Base-by-base conservation (phyloP, 805 yeast genomes). In the Hanseniaspora clermontiae region DNA sequence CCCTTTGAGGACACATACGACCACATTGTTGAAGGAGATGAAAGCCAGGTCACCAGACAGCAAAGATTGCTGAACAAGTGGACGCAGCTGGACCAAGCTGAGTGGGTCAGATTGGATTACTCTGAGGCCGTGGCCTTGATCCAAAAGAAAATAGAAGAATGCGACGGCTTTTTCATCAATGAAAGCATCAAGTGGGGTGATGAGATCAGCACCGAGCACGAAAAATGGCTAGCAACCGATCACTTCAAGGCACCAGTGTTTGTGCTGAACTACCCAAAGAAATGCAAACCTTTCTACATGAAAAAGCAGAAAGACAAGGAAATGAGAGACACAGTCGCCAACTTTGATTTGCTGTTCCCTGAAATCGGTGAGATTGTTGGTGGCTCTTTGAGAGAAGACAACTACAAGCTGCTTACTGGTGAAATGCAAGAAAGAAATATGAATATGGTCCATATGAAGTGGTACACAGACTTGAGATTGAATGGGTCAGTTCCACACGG, bases 331-430 rank as follows among this genome's bases (percentile, higher is more conserved):
- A 88, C 96, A 0, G 97, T 87, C 2, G 95, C 86, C 0, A 90
- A 97, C 64, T 93, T 81, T 65, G 99, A 93, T 65, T 74, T 93
- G 49, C 70, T 93, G 5, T 78, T 91, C 19, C 98, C 99, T 0
- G 91, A 83, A 19, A 77, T 93, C 57, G 99, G 97, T 27, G 99
- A 93, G 67, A 72, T 93, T 15, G 82, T 87, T 8, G 99, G 99
- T 2, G 99, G 99, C 0, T 88, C 96, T 0, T 62, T 93, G 59
- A 85, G 99, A 68, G 96, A 91, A 63, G 87, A 86, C 63, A 70
- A 78, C 59, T 70, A 77, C 59, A 74, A 68, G 0, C 62, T 58
- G 12, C 69, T 93, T 17, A 61, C 72, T 2, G 59, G 59, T 0
- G 84, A 79, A 58, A 80, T 91, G 68, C 57, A 66, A 8, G 57